phyloP scores from a whole-genome alignment of 805 yeast species.

The Zygosaccharomyces rouxii region DNA sequence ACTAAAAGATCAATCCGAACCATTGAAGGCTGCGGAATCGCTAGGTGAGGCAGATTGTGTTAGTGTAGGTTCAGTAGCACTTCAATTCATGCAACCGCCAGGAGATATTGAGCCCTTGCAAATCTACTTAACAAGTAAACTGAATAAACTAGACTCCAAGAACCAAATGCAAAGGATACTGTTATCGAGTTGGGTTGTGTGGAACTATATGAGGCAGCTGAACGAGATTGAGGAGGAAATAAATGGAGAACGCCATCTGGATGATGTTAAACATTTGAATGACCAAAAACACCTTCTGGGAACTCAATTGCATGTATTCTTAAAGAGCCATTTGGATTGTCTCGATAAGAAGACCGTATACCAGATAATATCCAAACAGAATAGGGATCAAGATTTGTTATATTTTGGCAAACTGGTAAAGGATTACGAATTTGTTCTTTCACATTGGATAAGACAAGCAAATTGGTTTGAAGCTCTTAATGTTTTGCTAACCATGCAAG shows the following conservation, averaged over 20 bases:
- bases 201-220: conserved; percentile 35
- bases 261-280: conserved; percentile 20
- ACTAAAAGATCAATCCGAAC: conserved; percentile 32
- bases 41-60: conserved; percentile 56
- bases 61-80: conserved; percentile 66
- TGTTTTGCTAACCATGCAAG: conserved; percentile 47
- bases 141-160: conserved; percentile 33
- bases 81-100: conserved; percentile 46
- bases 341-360: conserved; percentile 68
- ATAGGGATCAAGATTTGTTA: conserved; percentile 58
- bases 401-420: conserved; percentile 61
- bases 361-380: conserved; percentile 64
- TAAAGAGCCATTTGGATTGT: conserved; percentile 42
- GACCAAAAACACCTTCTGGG: conserved; percentile 26
- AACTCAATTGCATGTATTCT: conserved; percentile 44
- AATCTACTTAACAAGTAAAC: conserved; percentile 42
- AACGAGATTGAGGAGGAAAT: conserved; percentile 35
- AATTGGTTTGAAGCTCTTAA: conserved; percentile 72
- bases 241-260: conserved; percentile 25
- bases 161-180: conserved; percentile 31
- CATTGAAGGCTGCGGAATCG: conserved; percentile 46
- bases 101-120: conserved; percentile 42
- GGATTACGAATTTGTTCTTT: conserved; percentile 65
- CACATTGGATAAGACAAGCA: conserved; percentile 62
- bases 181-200: conserved; percentile 37